These are phyloP conservation scores for Sugiyamaella novakii DNA, from an alignment of 1,139 yeast genomes.

Conservation along the genomic window DNA sequence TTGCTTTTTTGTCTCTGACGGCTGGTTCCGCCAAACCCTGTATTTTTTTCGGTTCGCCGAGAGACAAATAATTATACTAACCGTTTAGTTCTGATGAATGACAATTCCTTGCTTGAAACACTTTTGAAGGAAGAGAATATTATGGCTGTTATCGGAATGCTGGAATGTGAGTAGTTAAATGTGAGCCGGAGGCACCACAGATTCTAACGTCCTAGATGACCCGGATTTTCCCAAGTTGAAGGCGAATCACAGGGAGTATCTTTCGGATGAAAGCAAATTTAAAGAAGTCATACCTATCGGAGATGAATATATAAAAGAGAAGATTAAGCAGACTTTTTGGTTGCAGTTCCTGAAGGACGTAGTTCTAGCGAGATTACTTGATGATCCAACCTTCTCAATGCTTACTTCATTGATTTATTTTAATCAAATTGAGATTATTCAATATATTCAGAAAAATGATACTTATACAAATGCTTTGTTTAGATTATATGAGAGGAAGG, in stretches of 20 bases:
- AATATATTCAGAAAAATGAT: constrained; percentile 60
- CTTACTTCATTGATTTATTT: constrained; percentile 65
- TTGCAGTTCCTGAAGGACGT: constrained; percentile 84
- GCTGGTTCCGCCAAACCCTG: too few species aligned
- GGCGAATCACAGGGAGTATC: constrained; percentile 73
- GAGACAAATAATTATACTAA: not conserved
- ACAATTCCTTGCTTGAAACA: constrained; percentile 64
- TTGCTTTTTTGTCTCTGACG: too few species aligned
- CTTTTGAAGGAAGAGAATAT: constrained; percentile 65
- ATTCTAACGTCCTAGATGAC: constrained; percentile 49
- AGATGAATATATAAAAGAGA: constrained; percentile 50
- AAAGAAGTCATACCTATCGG: constrained; percentile 72
- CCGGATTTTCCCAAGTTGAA: constrained; percentile 78
- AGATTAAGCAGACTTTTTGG: constrained; percentile 73
- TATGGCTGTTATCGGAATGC: constrained; percentile 70
- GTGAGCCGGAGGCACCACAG: not conserved
- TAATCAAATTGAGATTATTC: constrained; percentile 71
- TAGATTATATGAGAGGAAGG: constrained; percentile 48
- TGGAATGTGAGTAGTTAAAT: constrained; percentile 54
- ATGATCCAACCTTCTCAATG: constrained; percentile 72
- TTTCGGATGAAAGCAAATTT: constrained; percentile 60
- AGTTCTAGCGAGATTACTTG: constrained; percentile 75
- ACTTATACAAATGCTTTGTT: constrained; percentile 57
- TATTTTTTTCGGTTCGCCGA: not conserved
- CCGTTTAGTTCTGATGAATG: constrained; percentile 66